Conservation (phyloP, 306 rosid species). For the Prunus campanulata region DNA sequence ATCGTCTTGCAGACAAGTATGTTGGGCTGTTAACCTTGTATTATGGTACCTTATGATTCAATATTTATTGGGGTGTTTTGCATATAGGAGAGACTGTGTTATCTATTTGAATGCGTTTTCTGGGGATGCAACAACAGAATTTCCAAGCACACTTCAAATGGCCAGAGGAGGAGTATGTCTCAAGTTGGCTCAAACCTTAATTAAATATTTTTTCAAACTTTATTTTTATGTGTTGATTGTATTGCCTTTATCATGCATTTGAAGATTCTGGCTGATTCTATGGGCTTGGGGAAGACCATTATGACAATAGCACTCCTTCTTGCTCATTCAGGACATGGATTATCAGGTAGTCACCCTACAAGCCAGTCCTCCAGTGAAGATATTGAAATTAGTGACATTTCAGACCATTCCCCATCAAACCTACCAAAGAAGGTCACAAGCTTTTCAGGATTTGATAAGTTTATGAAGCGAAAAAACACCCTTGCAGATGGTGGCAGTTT, state of each 20-base stretch:
- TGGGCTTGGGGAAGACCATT: slow-evolving; percentile 98
- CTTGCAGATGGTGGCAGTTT: slow-evolving; percentile 71
- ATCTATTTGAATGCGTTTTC: slow-evolving; percentile 89
- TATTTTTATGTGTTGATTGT: slow-evolving; percentile 14
- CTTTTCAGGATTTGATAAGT: slow-evolving; percentile 67
- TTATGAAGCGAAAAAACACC: slow-evolving; percentile 44
- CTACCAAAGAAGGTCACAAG: slow-evolving; percentile 46
- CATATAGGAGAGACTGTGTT: slow-evolving; percentile 62
- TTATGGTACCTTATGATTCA: slow-evolving; percentile 6
- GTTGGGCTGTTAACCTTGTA: slow-evolving; percentile 17
- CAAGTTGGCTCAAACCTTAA: slow-evolving; percentile 21
- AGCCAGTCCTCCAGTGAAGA: slow-evolving; percentile 39
- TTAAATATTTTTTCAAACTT: background rate
- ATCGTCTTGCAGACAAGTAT: slow-evolving; percentile 77
- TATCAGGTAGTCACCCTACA: slow-evolving; percentile 40
- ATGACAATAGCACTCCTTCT: slow-evolving; percentile 92
- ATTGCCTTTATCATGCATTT: slow-evolving; percentile 32
- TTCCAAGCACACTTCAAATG: slow-evolving; percentile 94
- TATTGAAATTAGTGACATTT: slow-evolving; percentile 35
- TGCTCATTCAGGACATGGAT: slow-evolving; percentile 64
- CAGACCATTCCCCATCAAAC: slow-evolving; percentile 28
- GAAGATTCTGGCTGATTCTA: slow-evolving; percentile 97
- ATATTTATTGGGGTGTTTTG: slow-evolving; percentile 19
- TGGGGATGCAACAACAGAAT: slow-evolving; percentile 81
- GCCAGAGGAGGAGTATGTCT: slow-evolving; percentile 93